phyloP scores from a whole-genome alignment of 768 basidiomycete genomes.

The Mycena rosella region DNA sequence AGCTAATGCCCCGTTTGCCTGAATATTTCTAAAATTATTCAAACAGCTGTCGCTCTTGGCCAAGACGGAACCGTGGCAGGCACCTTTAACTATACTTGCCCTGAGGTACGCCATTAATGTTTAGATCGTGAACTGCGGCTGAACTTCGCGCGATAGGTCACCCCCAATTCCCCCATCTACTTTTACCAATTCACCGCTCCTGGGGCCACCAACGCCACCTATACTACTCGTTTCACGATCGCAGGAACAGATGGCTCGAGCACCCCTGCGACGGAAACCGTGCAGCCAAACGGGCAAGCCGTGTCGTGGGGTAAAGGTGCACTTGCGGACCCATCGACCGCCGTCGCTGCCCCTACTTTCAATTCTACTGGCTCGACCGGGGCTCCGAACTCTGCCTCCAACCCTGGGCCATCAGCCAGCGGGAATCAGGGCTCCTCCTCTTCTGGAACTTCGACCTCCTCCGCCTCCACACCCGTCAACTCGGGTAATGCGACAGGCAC shows the following conservation, averaged over 20 bases:
- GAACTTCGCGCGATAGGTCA: constrained; percentile 58
- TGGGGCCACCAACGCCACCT: constrained; percentile 55
- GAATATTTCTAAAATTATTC: not conserved
- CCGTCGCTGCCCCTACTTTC: constrained; percentile 52
- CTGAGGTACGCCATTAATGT: constrained; percentile 57
- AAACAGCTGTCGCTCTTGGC: constrained; percentile 70
- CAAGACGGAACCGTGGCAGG: constrained; percentile 71
- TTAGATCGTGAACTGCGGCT: not conserved
- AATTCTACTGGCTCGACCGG: not conserved
- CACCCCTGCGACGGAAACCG: constrained; percentile 65
- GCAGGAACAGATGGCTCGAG: constrained; percentile 61
- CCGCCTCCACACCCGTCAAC: not conserved
- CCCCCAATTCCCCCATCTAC: constrained; percentile 77
- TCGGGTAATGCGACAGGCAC: constrained; percentile 1
- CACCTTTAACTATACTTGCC: constrained; percentile 72
- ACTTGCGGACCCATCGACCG: constrained; percentile 60
- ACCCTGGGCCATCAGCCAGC: too few species aligned
- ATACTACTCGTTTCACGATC: constrained; percentile 87
- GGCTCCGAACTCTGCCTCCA: too few species aligned
- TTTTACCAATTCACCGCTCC: constrained; percentile 82
- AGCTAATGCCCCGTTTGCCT: constrained; percentile 23
- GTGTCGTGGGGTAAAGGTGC: constrained; percentile 79
- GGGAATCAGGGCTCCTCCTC: too few species aligned
- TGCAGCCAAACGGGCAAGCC: constrained; percentile 57
- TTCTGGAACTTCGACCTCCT: too few species aligned